Conservation (phyloP, 2,329 filamentous ascomycete genomes). For the Colletotrichum lentis region DNA sequence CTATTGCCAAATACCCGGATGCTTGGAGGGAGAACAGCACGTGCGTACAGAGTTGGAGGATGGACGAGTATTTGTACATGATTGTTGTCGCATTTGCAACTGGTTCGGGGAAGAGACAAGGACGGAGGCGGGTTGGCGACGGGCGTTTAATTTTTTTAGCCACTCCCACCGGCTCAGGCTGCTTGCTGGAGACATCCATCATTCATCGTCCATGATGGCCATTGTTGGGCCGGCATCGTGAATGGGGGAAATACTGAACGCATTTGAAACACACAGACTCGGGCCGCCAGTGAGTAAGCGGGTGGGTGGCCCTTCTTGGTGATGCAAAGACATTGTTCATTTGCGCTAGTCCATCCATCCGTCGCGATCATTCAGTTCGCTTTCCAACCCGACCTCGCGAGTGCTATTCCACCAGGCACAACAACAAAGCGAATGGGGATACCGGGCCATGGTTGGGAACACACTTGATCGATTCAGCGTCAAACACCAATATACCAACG, state of each 20-base stretch:
- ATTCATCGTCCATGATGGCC: neutral
- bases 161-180: neutral
- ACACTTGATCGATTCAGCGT: neutral
- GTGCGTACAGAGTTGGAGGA: conserved; percentile 34
- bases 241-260: neutral
- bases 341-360: no score
- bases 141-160: conserved; percentile 16
- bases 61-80: conserved; percentile 21
- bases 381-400: no score
- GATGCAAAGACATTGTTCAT: no score
- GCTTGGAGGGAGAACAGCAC: conserved; percentile 29
- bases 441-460: neutral
- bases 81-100: conserved; percentile 32
- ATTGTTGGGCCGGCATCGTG: neutral
- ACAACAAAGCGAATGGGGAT: neutral
- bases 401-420: no score
- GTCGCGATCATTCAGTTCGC: no score
- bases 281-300: no score
- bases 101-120: neutral
- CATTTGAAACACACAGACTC: no score
- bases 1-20: conserved; percentile 31
- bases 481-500: neutral
- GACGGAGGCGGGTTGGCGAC: conserved; percentile 7
- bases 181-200: neutral
- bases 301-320: no score